These are phyloP conservation scores for Phytomonas sp. DNA, from an alignment of 208 protist genomes.

Conservation along the genomic window DNA sequence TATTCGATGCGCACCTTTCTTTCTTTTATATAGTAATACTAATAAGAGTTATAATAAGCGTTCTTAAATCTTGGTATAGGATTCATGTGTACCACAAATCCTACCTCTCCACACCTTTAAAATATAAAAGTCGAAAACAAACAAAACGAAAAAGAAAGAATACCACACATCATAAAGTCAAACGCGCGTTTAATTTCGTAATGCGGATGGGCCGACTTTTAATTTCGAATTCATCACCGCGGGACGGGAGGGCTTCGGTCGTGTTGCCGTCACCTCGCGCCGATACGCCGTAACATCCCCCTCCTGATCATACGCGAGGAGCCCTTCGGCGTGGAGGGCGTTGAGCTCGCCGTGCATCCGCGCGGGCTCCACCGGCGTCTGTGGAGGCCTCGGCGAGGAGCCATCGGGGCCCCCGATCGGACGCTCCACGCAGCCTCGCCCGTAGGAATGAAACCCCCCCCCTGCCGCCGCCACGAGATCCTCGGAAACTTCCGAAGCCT, in stretches of 20 bases:
- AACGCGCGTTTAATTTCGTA: slow-evolving; percentile 30
- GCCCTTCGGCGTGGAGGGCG: slow-evolving; percentile 45
- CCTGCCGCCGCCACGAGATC: not conserved
- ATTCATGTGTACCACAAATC: not conserved
- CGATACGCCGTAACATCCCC: slow-evolving; percentile 65
- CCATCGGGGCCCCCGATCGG: no score
- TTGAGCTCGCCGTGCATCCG: slow-evolving; percentile 47
- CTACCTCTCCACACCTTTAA: slow-evolving; percentile 13
- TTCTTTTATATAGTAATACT: slow-evolving; percentile 8
- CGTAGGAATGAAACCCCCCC: not conserved
- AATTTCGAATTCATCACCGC: slow-evolving; percentile 73
- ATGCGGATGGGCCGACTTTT: slow-evolving; percentile 53
- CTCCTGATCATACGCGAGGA: slow-evolving; percentile 51
- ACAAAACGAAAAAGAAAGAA: slow-evolving; percentile 13
- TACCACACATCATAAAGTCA: slow-evolving; percentile 1
- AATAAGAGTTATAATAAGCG: slow-evolving; percentile 14
- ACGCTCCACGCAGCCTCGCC: not conserved
- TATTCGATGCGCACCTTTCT: not conserved
- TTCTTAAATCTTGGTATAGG: slow-evolving; percentile 7
- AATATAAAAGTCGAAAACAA: slow-evolving; percentile 10
- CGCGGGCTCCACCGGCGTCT: no score
- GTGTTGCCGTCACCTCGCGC: slow-evolving; percentile 29
- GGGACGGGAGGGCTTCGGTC: slow-evolving; percentile 22
- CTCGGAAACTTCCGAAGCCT: slow-evolving; percentile 16
- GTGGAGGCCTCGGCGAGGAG: no score